Conservation (phyloP, 129 eudicot genomes). For the Oenanthe sinensis region DNA sequence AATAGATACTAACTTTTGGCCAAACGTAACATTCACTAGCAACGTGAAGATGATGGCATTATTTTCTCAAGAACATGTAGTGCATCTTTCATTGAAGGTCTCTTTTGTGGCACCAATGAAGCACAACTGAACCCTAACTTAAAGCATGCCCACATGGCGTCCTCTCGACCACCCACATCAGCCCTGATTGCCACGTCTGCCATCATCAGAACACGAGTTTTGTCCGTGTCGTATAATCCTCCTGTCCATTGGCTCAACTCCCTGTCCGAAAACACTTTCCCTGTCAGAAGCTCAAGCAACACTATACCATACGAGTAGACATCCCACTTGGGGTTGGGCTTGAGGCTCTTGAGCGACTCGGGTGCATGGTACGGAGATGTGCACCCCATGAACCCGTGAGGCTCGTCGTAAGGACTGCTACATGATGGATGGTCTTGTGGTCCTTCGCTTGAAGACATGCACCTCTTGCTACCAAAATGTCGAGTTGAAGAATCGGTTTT, state of each 20-base stretch:
- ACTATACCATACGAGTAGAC: conserved; percentile 83
- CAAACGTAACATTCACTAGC: conserved; percentile 20
- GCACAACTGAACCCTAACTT: conserved; percentile 76
- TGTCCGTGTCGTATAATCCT: conserved; percentile 30
- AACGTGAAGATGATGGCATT: conserved; percentile 25
- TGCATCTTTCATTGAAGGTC: conserved; percentile 90
- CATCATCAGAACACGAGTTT: conserved; percentile 41
- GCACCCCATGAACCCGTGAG: conserved; percentile 42
- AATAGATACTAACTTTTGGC: conserved; percentile 23
- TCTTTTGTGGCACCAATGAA: conserved; percentile 51
- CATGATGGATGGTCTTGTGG: conserved; percentile 30
- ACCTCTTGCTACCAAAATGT: conserved; percentile 47
- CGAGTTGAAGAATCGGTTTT: conserved; percentile 27
- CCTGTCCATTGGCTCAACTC: conserved; percentile 54
- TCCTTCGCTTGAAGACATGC: conserved; percentile 25
- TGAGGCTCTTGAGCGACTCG: conserved; percentile 45
- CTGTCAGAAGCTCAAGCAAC: conserved; percentile 68
- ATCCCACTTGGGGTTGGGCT: conserved; percentile 84
- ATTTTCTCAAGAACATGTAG: conserved; percentile 54
- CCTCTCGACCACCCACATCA: conserved; percentile 44
- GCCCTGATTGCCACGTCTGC: conserved; percentile 38
- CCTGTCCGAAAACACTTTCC: conserved; percentile 50
- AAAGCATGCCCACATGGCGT: conserved; percentile 39
- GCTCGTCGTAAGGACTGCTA: conserved; percentile 36
- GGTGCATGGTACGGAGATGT: conserved; percentile 80